Conservation (phyloP, 2,329 filamentous ascomycete species). For the Akanthomyces uredinophilus region DNA sequence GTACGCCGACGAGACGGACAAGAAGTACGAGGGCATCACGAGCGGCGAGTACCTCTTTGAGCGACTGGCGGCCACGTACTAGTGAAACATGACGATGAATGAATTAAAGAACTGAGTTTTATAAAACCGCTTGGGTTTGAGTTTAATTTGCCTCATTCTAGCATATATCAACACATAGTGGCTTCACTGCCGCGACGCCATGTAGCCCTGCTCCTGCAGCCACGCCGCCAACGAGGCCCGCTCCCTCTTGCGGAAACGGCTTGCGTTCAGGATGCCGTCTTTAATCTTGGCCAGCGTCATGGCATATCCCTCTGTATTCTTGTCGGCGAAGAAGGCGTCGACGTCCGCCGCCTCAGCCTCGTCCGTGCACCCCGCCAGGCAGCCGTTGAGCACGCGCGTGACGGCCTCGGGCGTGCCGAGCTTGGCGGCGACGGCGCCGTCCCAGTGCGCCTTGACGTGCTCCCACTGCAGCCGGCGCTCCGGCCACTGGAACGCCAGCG, state of each 20-base stretch:
- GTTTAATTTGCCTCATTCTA: background rate
- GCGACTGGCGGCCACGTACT: slow-evolving; percentile 72
- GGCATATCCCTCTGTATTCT: slow-evolving; percentile 81
- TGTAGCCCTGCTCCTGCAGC: slow-evolving; percentile 3
- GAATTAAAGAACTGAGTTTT: background rate
- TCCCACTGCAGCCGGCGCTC: slow-evolving; percentile 73
- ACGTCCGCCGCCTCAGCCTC: slow-evolving; percentile 68
- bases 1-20: slow-evolving; percentile 56
- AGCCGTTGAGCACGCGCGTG: slow-evolving; percentile 78
- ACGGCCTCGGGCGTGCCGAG: slow-evolving; percentile 80
- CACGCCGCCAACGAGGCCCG: background rate
- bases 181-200: background rate
- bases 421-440: slow-evolving; percentile 60
- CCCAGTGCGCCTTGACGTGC: slow-evolving; percentile 81
- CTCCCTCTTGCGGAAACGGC: slow-evolving; percentile 7
- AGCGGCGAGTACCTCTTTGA: slow-evolving; percentile 77
- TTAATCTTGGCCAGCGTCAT: slow-evolving; percentile 77
- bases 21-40: slow-evolving; percentile 74
- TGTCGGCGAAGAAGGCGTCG: slow-evolving; percentile 74
- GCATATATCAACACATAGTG: background rate
- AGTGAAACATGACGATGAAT: background rate
- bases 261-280: slow-evolving; percentile 41
- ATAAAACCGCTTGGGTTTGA: no score
- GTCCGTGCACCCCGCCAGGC: slow-evolving; percentile 73
- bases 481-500: slow-evolving; percentile 66